Evolutionary conservation across 2,329 filamentous ascomycete species (phyloP).

Genomic region (Penicillium sp.): DNA sequence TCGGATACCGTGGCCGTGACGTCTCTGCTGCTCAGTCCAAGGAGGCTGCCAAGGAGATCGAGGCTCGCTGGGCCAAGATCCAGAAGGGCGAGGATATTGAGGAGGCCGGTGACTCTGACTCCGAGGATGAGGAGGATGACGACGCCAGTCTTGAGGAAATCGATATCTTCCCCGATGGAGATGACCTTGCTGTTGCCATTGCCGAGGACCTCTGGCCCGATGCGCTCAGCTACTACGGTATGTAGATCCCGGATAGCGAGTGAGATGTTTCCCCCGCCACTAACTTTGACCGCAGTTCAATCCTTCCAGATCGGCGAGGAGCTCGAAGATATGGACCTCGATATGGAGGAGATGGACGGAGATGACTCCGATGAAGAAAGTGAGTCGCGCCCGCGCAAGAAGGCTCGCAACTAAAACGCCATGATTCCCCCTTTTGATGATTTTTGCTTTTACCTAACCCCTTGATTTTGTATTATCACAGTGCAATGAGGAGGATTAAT

Average conservation of each 20-base stretch:
- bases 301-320: conserved; percentile 67
- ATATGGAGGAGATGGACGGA: conserved; percentile 62
- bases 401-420: conserved; percentile 37
- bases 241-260: conserved; percentile 39
- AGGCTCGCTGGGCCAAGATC: conserved; percentile 54
- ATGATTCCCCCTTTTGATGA: conserved; percentile 18
- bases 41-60: conserved; percentile 59
- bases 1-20: conserved; percentile 71
- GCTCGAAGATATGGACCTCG: conserved; percentile 54
- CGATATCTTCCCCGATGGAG: conserved; percentile 85
- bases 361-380: conserved; percentile 46
- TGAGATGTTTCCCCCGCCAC: conserved; percentile 13
- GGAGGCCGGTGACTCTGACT: conserved; percentile 41
- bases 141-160: conserved; percentile 63
- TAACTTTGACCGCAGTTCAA: conserved; percentile 55
- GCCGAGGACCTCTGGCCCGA: conserved; percentile 86
- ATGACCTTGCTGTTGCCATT: conserved; percentile 75
- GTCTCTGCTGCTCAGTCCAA: conserved; percentile 71
- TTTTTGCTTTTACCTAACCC: conserved; percentile 15
- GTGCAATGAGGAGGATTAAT: conserved; percentile 70
- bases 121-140: conserved; percentile 56
- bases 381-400: conserved; percentile 50
- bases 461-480: conserved; percentile 47
- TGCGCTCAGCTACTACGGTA: conserved; percentile 89
- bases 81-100: conserved; percentile 53